Evolutionary conservation across 495 filamentous ascomycete species (phyloP), one percentile per base, ranked within the genome.

Genomic region (Aspergillus diversus): DNA sequence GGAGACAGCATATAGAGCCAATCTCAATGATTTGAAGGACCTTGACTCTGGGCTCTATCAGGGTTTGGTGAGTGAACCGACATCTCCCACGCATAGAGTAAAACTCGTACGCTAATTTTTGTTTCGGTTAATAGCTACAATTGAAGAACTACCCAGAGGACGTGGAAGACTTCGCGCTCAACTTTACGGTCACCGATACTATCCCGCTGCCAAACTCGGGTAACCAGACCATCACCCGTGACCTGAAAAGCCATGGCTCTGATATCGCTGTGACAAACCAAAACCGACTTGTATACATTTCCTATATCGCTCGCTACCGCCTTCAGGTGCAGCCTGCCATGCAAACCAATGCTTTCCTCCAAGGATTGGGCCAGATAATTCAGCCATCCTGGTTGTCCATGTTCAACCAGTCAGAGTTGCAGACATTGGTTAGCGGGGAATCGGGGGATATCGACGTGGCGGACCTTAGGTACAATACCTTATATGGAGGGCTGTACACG

Each of bases 401-500:
- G 95, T 99, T 99, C 81, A 99, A 99, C 73, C 95, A 97, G 67
- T 81, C 85, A 7, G 95, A 99, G 68, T 81, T 99, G 21, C 95
- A 99, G 73, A 95, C 92, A 0, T 86, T 99, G 8, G 88, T 99
- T 13, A 91, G 92, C 63, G 95, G 95, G 59, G 91, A 94, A 67
- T 86, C 83, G 31, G 88, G 88, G 16, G 87, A 92, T 48, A 94
- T 98, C 63, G 88, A 97, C 68, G 87, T 99, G 47, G 85, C 89
- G 32, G 96, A 99, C 69, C 80, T 98, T 49, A 83, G 93, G n/a
- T 83, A 76, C 13, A 89, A 99, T 73, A 98, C 96, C 0, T 76
- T 82, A 5, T 99, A 98, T 68, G 90, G 90, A 35, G 95, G 95
- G 6, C 82, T 94, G 5, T 99, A 99, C 68, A 77, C 75, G 4